Conservation (phyloP, 805 yeast genomes). For the Candida berthetii region DNA sequence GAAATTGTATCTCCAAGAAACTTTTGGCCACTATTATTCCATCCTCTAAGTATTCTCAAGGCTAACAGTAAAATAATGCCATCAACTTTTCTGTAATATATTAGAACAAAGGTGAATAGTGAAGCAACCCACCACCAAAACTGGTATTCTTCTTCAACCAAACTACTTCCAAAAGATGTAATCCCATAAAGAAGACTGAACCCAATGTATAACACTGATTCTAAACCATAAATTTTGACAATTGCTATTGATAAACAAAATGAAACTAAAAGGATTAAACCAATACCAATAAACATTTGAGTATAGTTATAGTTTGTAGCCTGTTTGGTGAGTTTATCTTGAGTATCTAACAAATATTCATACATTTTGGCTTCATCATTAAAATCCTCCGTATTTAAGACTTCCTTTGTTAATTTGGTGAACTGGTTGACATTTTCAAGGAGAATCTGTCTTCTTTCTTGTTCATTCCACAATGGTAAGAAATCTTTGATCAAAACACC, state of each 20-base stretch:
- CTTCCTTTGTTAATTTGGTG: slow-evolving; percentile 37
- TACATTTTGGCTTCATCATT: slow-evolving; percentile 12
- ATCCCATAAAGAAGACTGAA: slow-evolving; percentile 35
- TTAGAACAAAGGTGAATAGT: slow-evolving; percentile 10
- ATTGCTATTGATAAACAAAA: slow-evolving; percentile 4
- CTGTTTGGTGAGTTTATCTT: slow-evolving; percentile 43
- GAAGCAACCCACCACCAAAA: slow-evolving; percentile 79
- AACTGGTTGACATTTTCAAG: slow-evolving; percentile 56
- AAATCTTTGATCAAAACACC: slow-evolving; percentile 65
- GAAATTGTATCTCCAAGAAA: slow-evolving; percentile 47
- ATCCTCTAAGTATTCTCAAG: slow-evolving; percentile 62
- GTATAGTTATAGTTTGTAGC: slow-evolving; percentile 69
- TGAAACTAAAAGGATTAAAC: slow-evolving; percentile 13
- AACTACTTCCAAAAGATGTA: slow-evolving; percentile 77
- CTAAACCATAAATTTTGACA: slow-evolving; percentile 2
- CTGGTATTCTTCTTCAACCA: slow-evolving; percentile 95
- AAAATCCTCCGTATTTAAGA: slow-evolving; percentile 13
- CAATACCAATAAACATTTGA: slow-evolving; percentile 32
- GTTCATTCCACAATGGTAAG: slow-evolving; percentile 41
- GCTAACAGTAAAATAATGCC: slow-evolving; percentile 17
- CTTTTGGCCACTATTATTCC: slow-evolving; percentile 92
- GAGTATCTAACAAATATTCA: slow-evolving; percentile 38
- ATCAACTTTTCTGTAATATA: slow-evolving; percentile 6
- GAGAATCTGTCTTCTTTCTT: slow-evolving; percentile 28
- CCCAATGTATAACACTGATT: slow-evolving; percentile 9